Evolutionary conservation across 345 rosid genomes (phyloP).

Genomic region (Camelina sativa): DNA sequence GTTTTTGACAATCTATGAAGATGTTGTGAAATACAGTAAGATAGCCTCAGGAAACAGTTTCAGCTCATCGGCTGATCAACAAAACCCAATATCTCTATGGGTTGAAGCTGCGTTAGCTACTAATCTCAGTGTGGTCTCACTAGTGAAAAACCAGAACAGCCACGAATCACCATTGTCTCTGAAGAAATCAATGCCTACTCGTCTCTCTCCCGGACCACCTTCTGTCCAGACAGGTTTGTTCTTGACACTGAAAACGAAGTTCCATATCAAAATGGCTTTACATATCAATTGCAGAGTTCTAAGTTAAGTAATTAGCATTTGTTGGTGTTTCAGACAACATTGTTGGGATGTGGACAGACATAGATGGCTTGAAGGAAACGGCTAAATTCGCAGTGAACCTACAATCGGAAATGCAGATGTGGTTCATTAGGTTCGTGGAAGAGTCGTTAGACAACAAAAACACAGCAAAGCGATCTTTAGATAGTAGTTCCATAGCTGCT

Average conservation of each 20-base stretch:
- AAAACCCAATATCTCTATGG: constrained; percentile 71
- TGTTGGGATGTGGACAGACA: constrained; percentile 59
- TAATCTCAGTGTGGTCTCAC: constrained; percentile 76
- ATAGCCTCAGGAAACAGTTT: constrained; percentile 42
- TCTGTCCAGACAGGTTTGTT: constrained; percentile 39
- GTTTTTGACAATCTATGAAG: constrained; percentile 68
- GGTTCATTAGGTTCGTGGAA: constrained; percentile 85
- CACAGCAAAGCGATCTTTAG: constrained; percentile 50
- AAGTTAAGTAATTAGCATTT: not conserved
- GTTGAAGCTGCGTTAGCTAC: constrained; percentile 93
- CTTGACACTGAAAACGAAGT: not conserved
- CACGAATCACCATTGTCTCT: constrained; percentile 47
- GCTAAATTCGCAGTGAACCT: constrained; percentile 60
- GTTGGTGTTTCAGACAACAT: constrained; percentile 26
- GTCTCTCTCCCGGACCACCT: constrained; percentile 46
- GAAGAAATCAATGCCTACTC: constrained; percentile 49
- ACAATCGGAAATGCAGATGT: constrained; percentile 75
- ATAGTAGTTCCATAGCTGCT: constrained; percentile 70
- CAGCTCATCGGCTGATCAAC: constrained; percentile 48
- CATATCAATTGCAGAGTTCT: not conserved
- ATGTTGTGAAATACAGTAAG: constrained; percentile 49
- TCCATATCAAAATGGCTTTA: constrained; percentile 1
- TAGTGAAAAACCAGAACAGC: constrained; percentile 46
- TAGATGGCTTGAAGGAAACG: constrained; percentile 67
- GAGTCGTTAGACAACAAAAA: constrained; percentile 70